These are phyloP conservation scores for Ophiostoma angusticollis DNA, from an alignment of 2,329 filamentous ascomycete genomes.

Conservation along the genomic window DNA sequence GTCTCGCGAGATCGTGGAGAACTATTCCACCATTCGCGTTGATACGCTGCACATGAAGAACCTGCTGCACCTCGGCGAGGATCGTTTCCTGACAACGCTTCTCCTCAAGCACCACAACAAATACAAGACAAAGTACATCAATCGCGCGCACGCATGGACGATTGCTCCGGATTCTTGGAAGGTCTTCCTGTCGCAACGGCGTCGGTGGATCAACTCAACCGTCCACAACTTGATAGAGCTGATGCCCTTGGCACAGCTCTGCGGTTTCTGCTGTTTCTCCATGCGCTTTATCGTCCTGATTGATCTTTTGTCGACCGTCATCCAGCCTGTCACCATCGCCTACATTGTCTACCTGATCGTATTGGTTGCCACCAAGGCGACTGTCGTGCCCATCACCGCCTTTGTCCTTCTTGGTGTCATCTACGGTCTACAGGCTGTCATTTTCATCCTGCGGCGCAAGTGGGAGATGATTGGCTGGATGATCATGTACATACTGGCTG, in stretches of 20 bases:
- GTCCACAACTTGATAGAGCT: constrained; percentile 96
- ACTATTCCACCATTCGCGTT: constrained; percentile 84
- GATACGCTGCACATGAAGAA: constrained; percentile 99
- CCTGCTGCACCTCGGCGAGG: constrained; percentile 86
- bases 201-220: constrained; percentile 99
- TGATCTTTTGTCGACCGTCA: constrained; percentile 80
- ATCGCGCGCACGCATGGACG: constrained; percentile 86
- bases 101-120: constrained; percentile 82
- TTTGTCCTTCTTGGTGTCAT: constrained; percentile 90
- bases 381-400: constrained; percentile 64
- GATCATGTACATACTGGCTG: constrained; percentile 84
- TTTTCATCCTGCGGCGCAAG: constrained; percentile 91
- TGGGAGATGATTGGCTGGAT: constrained; percentile 99
- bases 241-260: constrained; percentile 83
- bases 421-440: constrained; percentile 91
- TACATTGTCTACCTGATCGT: constrained; percentile 88
- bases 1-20: constrained; percentile 77
- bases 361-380: constrained; percentile 47
- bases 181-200: constrained; percentile 94
- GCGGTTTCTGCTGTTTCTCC: constrained; percentile 99
- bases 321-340: constrained; percentile 80
- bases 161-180: constrained; percentile 89
- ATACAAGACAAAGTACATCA: constrained; percentile 98
- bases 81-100: constrained; percentile 91
- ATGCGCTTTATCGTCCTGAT: constrained; percentile 98